These are phyloP conservation scores for Fusarium miscanthi DNA, from an alignment of 2,329 filamentous ascomycete genomes.

Conservation along the genomic window DNA sequence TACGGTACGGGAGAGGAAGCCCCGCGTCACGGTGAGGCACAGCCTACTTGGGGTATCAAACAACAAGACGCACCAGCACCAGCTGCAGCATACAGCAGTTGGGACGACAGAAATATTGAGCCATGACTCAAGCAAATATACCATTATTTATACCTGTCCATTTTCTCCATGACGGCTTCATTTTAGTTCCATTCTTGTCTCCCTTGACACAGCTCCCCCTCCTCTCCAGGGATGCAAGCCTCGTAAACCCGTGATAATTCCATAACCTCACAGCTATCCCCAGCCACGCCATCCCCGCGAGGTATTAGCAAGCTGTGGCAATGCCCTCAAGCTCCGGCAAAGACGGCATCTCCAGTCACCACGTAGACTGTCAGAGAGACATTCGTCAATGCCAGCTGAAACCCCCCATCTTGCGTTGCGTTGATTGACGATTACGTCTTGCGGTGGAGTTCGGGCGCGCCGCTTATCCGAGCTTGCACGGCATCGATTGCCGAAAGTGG, in stretches of 20 bases:
- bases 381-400: neutral
- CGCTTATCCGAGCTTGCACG: slow-evolving; percentile 33
- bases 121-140: neutral
- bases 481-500: slow-evolving; percentile 28
- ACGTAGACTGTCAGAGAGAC: too few relatives aligned
- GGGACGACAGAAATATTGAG: neutral
- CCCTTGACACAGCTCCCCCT: neutral
- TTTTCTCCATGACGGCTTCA: rapidly evolving
- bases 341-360: slow-evolving; percentile 6
- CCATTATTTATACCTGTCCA: rapidly evolving
- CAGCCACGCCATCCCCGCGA: neutral
- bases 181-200: neutral
- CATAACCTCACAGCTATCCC: neutral
- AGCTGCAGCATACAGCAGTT: neutral
- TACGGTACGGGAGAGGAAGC: neutral
- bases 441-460: slow-evolving; percentile 24
- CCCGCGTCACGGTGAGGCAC: neutral
- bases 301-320: neutral
- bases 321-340: neutral
- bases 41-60: neutral
- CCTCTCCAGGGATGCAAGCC: neutral
- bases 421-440: neutral
- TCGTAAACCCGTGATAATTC: neutral
- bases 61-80: rapidly evolving
- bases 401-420: neutral